Evolutionary conservation across 768 basidiomycete genomes (phyloP).

Genomic region (Leucocoprinus leucothites): DNA sequence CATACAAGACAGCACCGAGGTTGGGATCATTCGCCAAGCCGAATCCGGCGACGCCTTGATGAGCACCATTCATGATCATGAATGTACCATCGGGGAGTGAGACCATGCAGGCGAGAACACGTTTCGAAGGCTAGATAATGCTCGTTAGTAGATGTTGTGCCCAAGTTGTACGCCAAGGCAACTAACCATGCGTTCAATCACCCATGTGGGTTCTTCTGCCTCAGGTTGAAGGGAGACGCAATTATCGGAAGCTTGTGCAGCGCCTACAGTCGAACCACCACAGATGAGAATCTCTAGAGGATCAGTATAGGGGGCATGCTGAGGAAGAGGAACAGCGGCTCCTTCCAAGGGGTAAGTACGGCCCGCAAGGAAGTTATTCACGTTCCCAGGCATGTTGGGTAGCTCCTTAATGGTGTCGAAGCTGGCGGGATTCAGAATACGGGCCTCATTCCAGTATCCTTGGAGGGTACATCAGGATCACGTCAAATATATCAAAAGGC

Average conservation of each 20-base stretch:
- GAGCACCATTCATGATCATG: slow-evolving; percentile 74
- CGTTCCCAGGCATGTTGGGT: slow-evolving; percentile 74
- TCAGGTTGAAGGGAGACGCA: slow-evolving; percentile 73
- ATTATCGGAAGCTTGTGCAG: slow-evolving; percentile 56
- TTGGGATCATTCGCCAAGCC: slow-evolving; percentile 67
- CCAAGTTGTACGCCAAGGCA: background rate
- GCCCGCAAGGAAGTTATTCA: slow-evolving; percentile 68
- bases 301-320: slow-evolving; percentile 69
- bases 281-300: slow-evolving; percentile 70
- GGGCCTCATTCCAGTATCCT: slow-evolving; percentile 83
- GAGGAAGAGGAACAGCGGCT: slow-evolving; percentile 65
- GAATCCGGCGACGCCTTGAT: slow-evolving; percentile 69
- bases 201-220: slow-evolving; percentile 57
- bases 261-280: slow-evolving; percentile 67
- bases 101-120: slow-evolving; percentile 77
- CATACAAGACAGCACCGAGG: slow-evolving; percentile 63
- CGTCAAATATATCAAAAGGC: background rate
- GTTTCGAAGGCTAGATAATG: slow-evolving; percentile 53
- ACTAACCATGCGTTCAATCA: slow-evolving; percentile 75
- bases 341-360: slow-evolving; percentile 80
- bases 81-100: slow-evolving; percentile 73
- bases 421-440: slow-evolving; percentile 63
- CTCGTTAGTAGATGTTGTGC: slow-evolving; percentile 45
- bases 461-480: background rate
- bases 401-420: slow-evolving; percentile 58